Evolutionary conservation across 257 asterid genomes (phyloP), one percentile per base, ranked within the genome.

Genomic region (Orobanche coerulescens): DNA sequence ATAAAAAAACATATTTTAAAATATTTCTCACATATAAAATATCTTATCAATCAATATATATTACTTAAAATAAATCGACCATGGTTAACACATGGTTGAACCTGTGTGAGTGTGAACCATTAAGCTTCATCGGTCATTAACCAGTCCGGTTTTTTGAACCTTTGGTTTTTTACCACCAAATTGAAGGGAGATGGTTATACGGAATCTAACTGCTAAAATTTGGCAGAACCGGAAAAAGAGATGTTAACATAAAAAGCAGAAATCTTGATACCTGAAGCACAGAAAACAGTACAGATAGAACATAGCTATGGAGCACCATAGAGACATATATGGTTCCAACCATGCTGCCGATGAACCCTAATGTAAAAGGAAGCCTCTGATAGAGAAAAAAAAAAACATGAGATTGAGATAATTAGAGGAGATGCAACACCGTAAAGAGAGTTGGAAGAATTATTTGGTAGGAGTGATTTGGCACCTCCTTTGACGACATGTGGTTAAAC

Each of bases 241-340:
- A 36, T 62, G 30, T 2, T 25, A 57, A 61, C 9, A 10, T 6
- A 48, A n/a, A 54, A 66, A 61, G 56, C 54, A 40, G 12, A 36
- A 30, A 49, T 26, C 8, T 16, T 50, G 53, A 71, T 87, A 91
- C 97, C 96, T 91, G 97, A 67, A 91, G 57, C 73, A 76, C 86
- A 8, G 97, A 87, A 67, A 87, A 87, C 59, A 84, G 62, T 69
- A 91, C 95, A 20, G 96, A 85, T 22, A 91, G 89, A 72, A 91
- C 75, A 73, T 91, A 91, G 82, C 96, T 91, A 71, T 87, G 97
- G 54, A 91, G 96, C 71, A 81, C 90, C 97, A 91, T 87, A 69
- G 97, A 87, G 50, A 82, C 97, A 56, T 90, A 90, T 62, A 90
- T 76, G 51, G 97, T 90, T 66, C 94, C 96, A 15, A 83, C 62